These are phyloP conservation scores for Eustoma russellianum DNA, from an alignment of 257 asterid genomes.

Conservation along the genomic window DNA sequence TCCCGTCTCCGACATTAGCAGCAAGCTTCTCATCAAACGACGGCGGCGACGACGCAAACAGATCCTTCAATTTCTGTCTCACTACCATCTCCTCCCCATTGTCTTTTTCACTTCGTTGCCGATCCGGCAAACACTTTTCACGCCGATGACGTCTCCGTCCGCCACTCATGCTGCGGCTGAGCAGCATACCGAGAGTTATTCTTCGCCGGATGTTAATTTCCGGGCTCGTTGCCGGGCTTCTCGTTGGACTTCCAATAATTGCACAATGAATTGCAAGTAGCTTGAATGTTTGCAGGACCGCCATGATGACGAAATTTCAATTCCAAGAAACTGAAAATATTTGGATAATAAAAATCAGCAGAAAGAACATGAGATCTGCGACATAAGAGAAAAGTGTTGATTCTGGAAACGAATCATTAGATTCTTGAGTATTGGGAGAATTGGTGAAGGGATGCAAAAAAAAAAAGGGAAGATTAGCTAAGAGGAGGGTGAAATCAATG, in stretches of 20 bases:
- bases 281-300: slow-evolving; percentile 85
- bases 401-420: neutral
- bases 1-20: slow-evolving; percentile 38
- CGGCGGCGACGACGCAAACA: slow-evolving; percentile 58
- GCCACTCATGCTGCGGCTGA: slow-evolving; percentile 38
- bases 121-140: slow-evolving; percentile 15
- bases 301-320: slow-evolving; percentile 23
- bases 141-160: slow-evolving; percentile 19
- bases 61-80: slow-evolving; percentile 23
- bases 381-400: slow-evolving; percentile 16
- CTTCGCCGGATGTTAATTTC: slow-evolving; percentile 86
- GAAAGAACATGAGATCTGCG: slow-evolving; percentile 35
- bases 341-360: neutral
- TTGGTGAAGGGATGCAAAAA: neutral
- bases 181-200: slow-evolving; percentile 77
- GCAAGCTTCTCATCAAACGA: slow-evolving; percentile 33
- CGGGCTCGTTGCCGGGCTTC: slow-evolving; percentile 82
- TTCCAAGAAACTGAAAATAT: too few species aligned
- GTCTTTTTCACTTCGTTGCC: slow-evolving; percentile 8
- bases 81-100: slow-evolving; percentile 18
- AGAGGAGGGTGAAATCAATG: slow-evolving; percentile 1
- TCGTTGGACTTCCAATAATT: slow-evolving; percentile 66
- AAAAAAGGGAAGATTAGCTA: neutral
- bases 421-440: slow-evolving; percentile 5
- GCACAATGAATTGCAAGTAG: slow-evolving; percentile 74